These are phyloP conservation scores for Akanthomyces lecanii DNA, from an alignment of 2,329 filamentous ascomycete genomes.

Conservation along the genomic window DNA sequence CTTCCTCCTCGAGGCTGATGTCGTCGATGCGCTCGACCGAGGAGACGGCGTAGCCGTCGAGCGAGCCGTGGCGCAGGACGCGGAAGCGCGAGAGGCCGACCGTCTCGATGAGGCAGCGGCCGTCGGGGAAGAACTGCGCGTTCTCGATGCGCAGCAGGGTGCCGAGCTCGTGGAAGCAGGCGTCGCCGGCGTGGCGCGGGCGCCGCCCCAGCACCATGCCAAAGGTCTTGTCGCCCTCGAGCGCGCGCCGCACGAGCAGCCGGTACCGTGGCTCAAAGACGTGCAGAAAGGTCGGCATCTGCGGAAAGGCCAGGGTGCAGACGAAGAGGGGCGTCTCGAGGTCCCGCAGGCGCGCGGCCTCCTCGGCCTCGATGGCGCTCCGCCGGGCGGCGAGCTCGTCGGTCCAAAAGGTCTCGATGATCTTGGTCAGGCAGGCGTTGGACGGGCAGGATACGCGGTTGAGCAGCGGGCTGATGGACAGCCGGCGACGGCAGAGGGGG, in stretches of 20 bases:
- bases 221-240: slow-evolving; percentile 71
- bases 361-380: slow-evolving; percentile 53
- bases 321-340: slow-evolving; percentile 71
- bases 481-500: slow-evolving; percentile 68
- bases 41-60: slow-evolving; percentile 78
- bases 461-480: slow-evolving; percentile 48
- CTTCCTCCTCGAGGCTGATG: slow-evolving; percentile 76
- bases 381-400: slow-evolving; percentile 57
- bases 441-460: slow-evolving; percentile 40
- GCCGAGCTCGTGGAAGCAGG: slow-evolving; percentile 66
- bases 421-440: slow-evolving; percentile 59
- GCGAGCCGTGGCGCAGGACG: slow-evolving; percentile 57
- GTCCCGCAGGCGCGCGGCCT: slow-evolving; percentile 50
- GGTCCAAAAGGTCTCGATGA: slow-evolving; percentile 67
- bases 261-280: slow-evolving; percentile 92
- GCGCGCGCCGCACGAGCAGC: slow-evolving; percentile 76
- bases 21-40: slow-evolving; percentile 75
- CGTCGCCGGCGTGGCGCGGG: slow-evolving; percentile 31
- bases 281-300: slow-evolving; percentile 80
- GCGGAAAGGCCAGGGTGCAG: slow-evolving; percentile 75
- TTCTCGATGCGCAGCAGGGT: slow-evolving; percentile 74
- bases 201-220: slow-evolving; percentile 74
- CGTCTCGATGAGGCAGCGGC: slow-evolving; percentile 76
- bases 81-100: slow-evolving; percentile 73
- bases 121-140: slow-evolving; percentile 70